Evolutionary conservation across 2,329 filamentous ascomycete genomes (phyloP), one percentile per base, ranked within the genome.

Genomic region (Paraphaeosphaeria sporulosa): DNA sequence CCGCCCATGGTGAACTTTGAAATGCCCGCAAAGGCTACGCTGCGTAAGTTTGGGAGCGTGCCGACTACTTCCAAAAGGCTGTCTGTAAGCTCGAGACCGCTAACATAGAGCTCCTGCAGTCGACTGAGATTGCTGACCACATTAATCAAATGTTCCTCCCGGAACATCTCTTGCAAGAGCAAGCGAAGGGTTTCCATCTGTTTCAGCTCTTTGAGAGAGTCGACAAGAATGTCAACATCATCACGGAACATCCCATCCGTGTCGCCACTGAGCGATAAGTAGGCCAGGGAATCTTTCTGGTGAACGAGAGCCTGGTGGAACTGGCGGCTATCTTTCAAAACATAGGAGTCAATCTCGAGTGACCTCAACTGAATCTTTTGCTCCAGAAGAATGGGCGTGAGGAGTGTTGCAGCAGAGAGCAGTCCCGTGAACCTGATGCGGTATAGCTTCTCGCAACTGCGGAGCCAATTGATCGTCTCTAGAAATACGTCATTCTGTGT

Each of bases 21-120:
- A 2, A 84, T 75, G 2, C 84, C 86, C 40, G 81, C 82, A 44
- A 90, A 83, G 4, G 81, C 82, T 7, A 90, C 76, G 4, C 75
- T 79, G 48, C 82, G 83, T 38, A 90, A 75, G 34, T 82, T 78
- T 3, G 71, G 71, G 46, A 89, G 76, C 6, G 71, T 71, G 12
- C 84, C 79, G 13, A 87, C 70, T 3, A 72, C 69, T 36, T 71
- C 69, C 58, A 84, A 80, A 12, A 85, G 76, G 23, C 81, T 78
- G 61, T 87, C 83, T 5, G 83, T 80, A 23, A 85, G 73, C 17
- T 84, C 83, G 46, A 82, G 80, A 9, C 87, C 87, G 46, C 81
- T 83, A 51, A 90, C 82, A 47, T 80, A 83, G 15, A 90, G 73
- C 13, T 86, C 82, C 64, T 88, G 85, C 0, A 91, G 79, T 17